A percentile compares a stretch with the other conserved stretches of the same genome.
Evolutionary conservation across 2,329 filamentous ascomycete species (phyloP).

Genomic region (Beauveria pseudobassiana): DNA sequence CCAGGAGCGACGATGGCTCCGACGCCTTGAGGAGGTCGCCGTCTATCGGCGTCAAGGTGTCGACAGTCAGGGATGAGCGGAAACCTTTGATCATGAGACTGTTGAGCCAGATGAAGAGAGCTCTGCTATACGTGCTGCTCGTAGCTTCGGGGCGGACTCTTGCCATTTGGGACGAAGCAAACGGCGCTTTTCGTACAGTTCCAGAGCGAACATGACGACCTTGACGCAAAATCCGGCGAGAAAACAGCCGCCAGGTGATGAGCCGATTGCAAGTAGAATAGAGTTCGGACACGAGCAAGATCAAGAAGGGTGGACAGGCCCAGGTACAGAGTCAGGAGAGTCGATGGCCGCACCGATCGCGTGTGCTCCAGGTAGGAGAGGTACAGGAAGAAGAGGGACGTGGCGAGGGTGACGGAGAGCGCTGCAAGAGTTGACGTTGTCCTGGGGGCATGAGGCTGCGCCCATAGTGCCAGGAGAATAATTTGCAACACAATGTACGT

Average conservation of each 20-base stretch:
- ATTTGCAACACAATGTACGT: constrained; percentile 10
- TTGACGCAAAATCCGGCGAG: constrained; percentile 22
- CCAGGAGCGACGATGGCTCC: constrained; percentile 10
- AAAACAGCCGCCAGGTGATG: constrained; percentile 18
- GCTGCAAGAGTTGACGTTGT: constrained; percentile 15
- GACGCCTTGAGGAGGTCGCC: constrained; percentile 14
- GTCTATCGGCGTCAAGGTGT: constrained; percentile 14
- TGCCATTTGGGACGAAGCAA: constrained; percentile 16
- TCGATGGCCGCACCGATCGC: constrained; percentile 25
- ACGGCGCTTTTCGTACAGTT: constrained; percentile 22
- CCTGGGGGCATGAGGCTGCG: constrained; percentile 7
- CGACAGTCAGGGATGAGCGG: constrained; percentile 17
- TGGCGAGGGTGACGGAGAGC: constrained; percentile 14
- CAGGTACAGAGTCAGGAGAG: constrained; percentile 23
- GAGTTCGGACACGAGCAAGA: constrained; percentile 23
- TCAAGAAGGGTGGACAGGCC: constrained; percentile 25
- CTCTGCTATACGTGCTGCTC: constrained; percentile 22
- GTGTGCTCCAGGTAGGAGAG: constrained; percentile 26
- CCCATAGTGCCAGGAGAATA: constrained; percentile 16
- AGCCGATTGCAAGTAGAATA: constrained; percentile 22
- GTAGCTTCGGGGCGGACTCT: constrained; percentile 23
- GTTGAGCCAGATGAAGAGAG: constrained; percentile 27
- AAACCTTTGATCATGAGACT: constrained; percentile 21
- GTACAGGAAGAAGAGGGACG: constrained; percentile 12
- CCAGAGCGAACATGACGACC: constrained; percentile 21